A percentile compares a stretch with the other conserved stretches of the same genome.
Conservation (phyloP, 352 stramenopile species). For the Achlya hypogyna region DNA sequence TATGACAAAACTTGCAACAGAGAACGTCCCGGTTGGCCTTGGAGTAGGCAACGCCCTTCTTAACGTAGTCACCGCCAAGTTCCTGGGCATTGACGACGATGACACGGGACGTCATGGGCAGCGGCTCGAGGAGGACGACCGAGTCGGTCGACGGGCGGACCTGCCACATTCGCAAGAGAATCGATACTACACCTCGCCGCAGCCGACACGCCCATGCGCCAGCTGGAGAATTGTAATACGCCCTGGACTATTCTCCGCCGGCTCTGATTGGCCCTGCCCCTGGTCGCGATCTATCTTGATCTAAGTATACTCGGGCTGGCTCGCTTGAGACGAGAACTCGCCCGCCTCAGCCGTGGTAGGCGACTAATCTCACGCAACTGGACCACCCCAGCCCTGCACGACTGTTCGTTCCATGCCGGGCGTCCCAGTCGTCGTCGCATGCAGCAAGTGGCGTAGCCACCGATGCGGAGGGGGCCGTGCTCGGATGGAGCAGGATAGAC, state of each 20-base stretch:
- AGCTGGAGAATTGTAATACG: neutral
- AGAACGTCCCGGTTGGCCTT: constrained; percentile 42
- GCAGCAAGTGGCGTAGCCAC: too few relatives aligned
- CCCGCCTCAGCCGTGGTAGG: neutral
- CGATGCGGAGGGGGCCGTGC: too few relatives aligned
- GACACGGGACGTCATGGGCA: constrained; percentile 2
- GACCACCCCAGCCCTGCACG: too few relatives aligned
- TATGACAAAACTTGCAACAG: constrained; percentile 80
- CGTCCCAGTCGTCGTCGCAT: too few relatives aligned
- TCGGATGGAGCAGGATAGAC: too few relatives aligned
- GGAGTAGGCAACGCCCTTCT: constrained; percentile 70
- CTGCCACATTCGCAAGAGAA: neutral
- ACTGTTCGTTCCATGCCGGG: too few relatives aligned
- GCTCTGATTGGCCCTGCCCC: neutral
- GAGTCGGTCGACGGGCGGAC: too few relatives aligned
- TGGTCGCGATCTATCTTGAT: too few relatives aligned
- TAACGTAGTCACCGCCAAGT: constrained; percentile 14
- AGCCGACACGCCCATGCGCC: neutral
- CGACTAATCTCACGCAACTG: neutral
- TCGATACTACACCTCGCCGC: neutral
- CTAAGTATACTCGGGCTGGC: too few relatives aligned
- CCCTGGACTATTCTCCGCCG: neutral
- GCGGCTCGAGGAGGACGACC: neutral
- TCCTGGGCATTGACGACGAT: constrained; percentile 29
- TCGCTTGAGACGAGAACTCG: neutral